Base-by-base conservation (phyloP, 768 basidiomycete genomes). In the Hemileccinum rubropunctum region DNA sequence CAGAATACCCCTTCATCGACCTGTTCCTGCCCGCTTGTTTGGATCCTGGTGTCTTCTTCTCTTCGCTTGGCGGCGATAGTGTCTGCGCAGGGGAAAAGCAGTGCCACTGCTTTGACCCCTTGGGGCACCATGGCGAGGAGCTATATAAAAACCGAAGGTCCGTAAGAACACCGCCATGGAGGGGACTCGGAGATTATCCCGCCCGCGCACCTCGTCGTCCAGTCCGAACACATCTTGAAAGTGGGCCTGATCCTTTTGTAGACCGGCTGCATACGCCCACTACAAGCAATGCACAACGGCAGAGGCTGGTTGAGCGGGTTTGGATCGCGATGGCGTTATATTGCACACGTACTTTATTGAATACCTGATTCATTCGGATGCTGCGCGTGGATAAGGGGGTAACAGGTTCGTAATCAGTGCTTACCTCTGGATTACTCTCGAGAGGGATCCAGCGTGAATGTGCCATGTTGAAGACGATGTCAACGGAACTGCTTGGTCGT, bases 71-170 rank as follows among this genome's bases (percentile, higher is more conserved):
- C 52, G n/a, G 80, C 78, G 11, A 81, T 66, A 15, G 66, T 66
- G 1, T 79, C 78, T 0, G 76, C 66, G 47, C 82, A 76, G 4
- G 95, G 95, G 69, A 95, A 98, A 20, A 97, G 77, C 6, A 98
- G 73, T 7, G 95, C 71, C 9, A 97, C 80, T 0, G 95, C 95
- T 61, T 87, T 86, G 28, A 87, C 87, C 0, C 88, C 92, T 54
- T 76, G 65, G 0, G 86, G 75, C 0, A 95, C 84, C 62, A 90
- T 75, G 0, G 50, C 69, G 2, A 95, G 80, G 30, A 94, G 76
- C 81, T 97, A 35, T 17, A 20, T 20, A 10, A 20, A 28, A 14
- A 30, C 28, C 20, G 21, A 20, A 15, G 2, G 11, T 30, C 14
- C n/a, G 21, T 32, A 14, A 45, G 30, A 20, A 34, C 18, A 28